Base-by-base conservation (phyloP, 2,329 filamentous ascomycete species). In the Acrocalymma vagum region DNA sequence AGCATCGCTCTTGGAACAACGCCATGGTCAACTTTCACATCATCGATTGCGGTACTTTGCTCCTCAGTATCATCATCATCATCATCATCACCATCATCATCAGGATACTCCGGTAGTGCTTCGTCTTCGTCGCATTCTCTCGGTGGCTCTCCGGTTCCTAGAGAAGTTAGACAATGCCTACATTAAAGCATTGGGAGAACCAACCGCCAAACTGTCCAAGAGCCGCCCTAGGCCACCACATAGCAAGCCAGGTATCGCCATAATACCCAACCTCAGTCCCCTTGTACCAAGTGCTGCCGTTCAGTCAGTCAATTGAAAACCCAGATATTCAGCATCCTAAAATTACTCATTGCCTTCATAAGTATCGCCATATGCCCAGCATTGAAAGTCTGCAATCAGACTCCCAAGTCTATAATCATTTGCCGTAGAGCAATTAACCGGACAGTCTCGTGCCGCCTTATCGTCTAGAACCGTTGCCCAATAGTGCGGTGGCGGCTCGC, bases 401-500 rank as follows among this genome's bases (percentile, higher is more conserved):
- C 7, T 7, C 13, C 13, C 7, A 7, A 10, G 8, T 8, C 8
- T 7, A 7, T 14, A 29, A 8, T 14, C 26, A 7, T 8, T 9
- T 9, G 26, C 8, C 7, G 10, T 14, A n/a, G 26, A 29, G 26
- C 26, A 29, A 14, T 29, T 29, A 14, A 7, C 7, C 13, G 26
- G 8, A 29, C 26, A 29, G 9, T 8, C 18, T 11, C 20, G 8
- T 7, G 17, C 31, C 11, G 25, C 14, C 6, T 6, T 35, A 11
- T 7, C 11, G 15, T 35, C 16, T 18, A 20, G 13, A 13, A 38
- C 15, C 6, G 26, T 10, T 11, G 35, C 35, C 35, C 35, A 38
- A 22, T 38, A 38, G 17, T 38, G 35, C 4, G 35, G 35, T 3
- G 35, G 24, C 10, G 35, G 35, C 18, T 38, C 35, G 18, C 35